phyloP scores from a whole-genome alignment of 805 yeast species.

The Kodamaea sagamina region DNA sequence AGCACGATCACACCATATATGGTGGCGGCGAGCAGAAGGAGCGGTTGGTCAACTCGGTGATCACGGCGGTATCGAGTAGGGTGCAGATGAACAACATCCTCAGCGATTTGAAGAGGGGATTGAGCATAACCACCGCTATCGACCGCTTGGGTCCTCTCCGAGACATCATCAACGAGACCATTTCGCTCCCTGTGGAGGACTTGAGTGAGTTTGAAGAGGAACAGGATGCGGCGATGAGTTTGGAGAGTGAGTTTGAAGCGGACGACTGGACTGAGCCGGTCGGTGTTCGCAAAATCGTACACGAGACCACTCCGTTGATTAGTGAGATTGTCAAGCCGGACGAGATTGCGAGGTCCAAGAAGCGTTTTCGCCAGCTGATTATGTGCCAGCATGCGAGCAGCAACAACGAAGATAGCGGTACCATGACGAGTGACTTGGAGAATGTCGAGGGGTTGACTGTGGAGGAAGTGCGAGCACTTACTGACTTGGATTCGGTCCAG shows the following conservation, averaged over 20 bases:
- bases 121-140: constrained; percentile 51
- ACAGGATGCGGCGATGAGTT: neutral
- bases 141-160: constrained; percentile 51
- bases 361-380: constrained; percentile 3
- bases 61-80: constrained; percentile 42
- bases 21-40: constrained; percentile 5
- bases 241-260: constrained; percentile 13
- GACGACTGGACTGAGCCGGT: constrained; percentile 49
- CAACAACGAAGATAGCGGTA: constrained; percentile 16
- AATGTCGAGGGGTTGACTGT: constrained; percentile 37
- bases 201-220: constrained; percentile 22
- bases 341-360: constrained; percentile 8
- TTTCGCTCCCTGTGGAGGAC: constrained; percentile 55
- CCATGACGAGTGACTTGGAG: constrained; percentile 30
- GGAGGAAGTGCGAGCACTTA: constrained; percentile 37
- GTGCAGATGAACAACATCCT: constrained; percentile 45
- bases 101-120: constrained; percentile 46
- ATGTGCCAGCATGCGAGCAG: neutral
- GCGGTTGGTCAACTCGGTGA: constrained; percentile 31
- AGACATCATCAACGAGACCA: constrained; percentile 47
- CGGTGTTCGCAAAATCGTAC: constrained; percentile 52
- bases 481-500: constrained; percentile 36
- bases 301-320: constrained; percentile 49
- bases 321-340: constrained; percentile 56
- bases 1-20: too few species aligned